Base-by-base conservation (phyloP, 306 rosid species). In the Cucurbita ficifolia region DNA sequence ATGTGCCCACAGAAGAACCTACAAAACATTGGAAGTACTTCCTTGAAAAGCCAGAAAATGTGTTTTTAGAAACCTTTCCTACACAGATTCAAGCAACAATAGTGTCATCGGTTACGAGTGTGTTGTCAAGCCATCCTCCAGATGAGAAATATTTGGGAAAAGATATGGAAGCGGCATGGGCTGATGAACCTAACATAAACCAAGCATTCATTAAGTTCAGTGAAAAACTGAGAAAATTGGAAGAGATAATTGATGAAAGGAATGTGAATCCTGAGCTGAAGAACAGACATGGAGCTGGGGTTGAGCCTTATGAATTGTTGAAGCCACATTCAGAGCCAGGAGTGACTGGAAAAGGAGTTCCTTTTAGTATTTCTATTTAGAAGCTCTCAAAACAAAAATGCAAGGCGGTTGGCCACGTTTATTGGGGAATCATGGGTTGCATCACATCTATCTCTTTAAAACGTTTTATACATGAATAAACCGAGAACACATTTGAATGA, bases 271-370 rank as follows among this genome's bases (percentile, higher is more conserved):
- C 40, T 6, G 10, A 78, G 1, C 63, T 88, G 53, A 91, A 79
- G 91, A 91, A 91, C 18, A 84, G 97, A 75, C 59, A 78, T 57
- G 97, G 97, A 43, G 97, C 91, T 45, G 97, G 96, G 38, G 62
- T 86, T 79, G 60, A 84, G 10, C 91, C 97, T 0, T 88, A 91
- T 11, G 82, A 88, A 82, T 91, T 91, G 78, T 76, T 91, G 81
- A 88, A 91, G 86, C 97, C 97, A n/a, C 76, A 76, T 78, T 91
- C 97, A 0, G 68, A 81, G 60, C 89, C 92, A 17, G 97, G 93
- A 14, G 87, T 88, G 5, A 91, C 97, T 2, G 83, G 78, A 40
- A 85, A 57, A 79, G 97, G 97, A 16, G 92, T 91, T 76, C 97
- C 97, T 0, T 83, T 82, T 76, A 91, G 97, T 48, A 81, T 91